These are phyloP conservation scores for Graphium sp. DNA, from an alignment of 2,329 filamentous ascomycete genomes.

Conservation along the genomic window DNA sequence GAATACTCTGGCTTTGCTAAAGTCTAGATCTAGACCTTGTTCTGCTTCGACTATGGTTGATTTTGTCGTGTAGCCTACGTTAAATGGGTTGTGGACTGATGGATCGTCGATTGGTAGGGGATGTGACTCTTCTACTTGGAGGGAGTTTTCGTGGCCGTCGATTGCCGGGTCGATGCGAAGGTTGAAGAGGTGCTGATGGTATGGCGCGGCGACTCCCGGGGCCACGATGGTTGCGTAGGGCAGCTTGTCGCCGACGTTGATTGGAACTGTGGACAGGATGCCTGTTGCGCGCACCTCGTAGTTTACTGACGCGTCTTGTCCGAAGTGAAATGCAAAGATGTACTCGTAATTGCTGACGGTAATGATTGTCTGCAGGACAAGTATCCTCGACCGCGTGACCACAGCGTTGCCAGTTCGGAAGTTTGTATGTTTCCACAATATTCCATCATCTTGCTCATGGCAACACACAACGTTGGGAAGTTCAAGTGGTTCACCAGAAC, in stretches of 20 bases:
- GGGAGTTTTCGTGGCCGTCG: constrained; percentile 39
- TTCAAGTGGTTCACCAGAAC: constrained; percentile 12
- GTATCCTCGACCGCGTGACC: constrained; percentile 37
- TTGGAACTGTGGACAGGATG: constrained; percentile 25
- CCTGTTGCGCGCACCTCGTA: constrained; percentile 21
- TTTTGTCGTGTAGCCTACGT: constrained; percentile 24
- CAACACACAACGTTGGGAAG: constrained; percentile 17
- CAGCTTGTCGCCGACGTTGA: constrained; percentile 32
- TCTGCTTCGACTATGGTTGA: constrained; percentile 24
- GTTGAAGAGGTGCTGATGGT: constrained; percentile 54
- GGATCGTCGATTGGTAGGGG: constrained; percentile 24
- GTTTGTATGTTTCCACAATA: constrained; percentile 49
- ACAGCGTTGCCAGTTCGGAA: constrained; percentile 41
- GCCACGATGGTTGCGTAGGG: constrained; percentile 47
- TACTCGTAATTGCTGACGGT: constrained; percentile 52
- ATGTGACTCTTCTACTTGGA: constrained; percentile 20
- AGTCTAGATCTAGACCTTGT: constrained; percentile 29
- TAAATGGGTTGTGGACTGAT: constrained; percentile 31
- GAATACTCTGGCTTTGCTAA: constrained; percentile 26
- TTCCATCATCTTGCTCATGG: constrained; percentile 29
- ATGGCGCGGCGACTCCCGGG: constrained; percentile 43
- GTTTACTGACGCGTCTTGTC: constrained; percentile 28
- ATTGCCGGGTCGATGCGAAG: constrained; percentile 48
- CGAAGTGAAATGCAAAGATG: constrained; percentile 25
- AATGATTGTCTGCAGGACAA: constrained; percentile 48